These are phyloP conservation scores for Ceriops tagal DNA, from an alignment of 345 rosid genomes.

Conservation along the genomic window DNA sequence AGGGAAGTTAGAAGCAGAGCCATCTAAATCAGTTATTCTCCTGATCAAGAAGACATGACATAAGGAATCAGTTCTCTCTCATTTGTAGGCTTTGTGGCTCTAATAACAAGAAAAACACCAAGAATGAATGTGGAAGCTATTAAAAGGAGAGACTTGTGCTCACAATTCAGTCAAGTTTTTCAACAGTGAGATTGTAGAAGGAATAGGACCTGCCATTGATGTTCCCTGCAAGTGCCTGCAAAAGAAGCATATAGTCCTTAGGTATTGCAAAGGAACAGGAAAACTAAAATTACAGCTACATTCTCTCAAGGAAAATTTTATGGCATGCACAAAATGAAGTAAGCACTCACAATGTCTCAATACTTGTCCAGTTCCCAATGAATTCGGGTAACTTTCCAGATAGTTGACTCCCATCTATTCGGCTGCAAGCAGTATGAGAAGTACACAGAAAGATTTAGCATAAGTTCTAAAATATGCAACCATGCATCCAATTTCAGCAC, in stretches of 20 bases:
- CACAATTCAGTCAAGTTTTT: slow-evolving; percentile 51
- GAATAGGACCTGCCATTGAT: slow-evolving; percentile 83
- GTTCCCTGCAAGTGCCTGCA: slow-evolving; percentile 79
- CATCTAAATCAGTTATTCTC: slow-evolving; percentile 66
- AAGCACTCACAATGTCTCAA: slow-evolving; percentile 54
- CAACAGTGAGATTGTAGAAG: slow-evolving; percentile 52
- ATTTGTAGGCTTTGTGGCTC: too few relatives aligned
- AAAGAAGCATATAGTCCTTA: background rate
- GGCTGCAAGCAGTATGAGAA: slow-evolving; percentile 33
- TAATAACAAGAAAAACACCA: background rate
- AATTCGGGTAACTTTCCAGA: slow-evolving; percentile 77
- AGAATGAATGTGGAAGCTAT: background rate
- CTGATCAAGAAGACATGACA: slow-evolving; percentile 24
- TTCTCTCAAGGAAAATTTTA: too few relatives aligned
- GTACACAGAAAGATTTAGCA: too few relatives aligned
- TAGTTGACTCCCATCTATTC: slow-evolving; percentile 69
- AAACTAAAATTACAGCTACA: too few relatives aligned
- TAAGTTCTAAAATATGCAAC: too few relatives aligned
- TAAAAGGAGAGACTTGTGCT: slow-evolving; percentile 21
- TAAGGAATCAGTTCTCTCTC: background rate
- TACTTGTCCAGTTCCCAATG: slow-evolving; percentile 72
- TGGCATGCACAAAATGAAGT: background rate
- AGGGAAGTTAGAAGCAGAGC: slow-evolving; percentile 51
- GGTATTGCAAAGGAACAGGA: background rate
- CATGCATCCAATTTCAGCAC: too few relatives aligned